phyloP scores from a whole-genome alignment of 2,329 filamentous ascomycete species.

The Kalmusia sp. region DNA sequence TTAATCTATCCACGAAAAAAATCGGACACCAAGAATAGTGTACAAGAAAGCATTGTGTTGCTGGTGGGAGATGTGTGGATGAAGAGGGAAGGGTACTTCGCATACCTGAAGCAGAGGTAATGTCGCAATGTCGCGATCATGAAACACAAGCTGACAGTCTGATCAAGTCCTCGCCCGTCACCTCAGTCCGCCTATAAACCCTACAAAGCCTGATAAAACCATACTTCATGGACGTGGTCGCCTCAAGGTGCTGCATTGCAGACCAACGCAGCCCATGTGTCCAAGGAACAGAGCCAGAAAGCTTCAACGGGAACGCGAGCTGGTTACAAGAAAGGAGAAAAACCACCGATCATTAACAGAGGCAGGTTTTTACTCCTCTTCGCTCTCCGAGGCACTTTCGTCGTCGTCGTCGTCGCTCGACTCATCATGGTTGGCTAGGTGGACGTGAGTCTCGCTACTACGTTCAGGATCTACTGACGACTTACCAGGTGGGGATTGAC shows the following conservation, averaged over 20 bases:
- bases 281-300: too few relatives aligned
- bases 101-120: neutral
- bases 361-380: slow-evolving; percentile 47
- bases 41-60: slow-evolving; percentile 18
- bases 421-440: slow-evolving; percentile 46
- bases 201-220: too few relatives aligned
- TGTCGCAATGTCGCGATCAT: neutral
- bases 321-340: slow-evolving; percentile 7
- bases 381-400: slow-evolving; percentile 59
- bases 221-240: too few relatives aligned
- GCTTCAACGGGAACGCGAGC: too few relatives aligned
- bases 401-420: slow-evolving; percentile 58
- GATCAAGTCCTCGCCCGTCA: neutral
- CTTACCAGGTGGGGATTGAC: slow-evolving; percentile 51
- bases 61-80: neutral
- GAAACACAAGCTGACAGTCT: slow-evolving; percentile 1
- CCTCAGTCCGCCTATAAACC: too few relatives aligned
- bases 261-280: neutral
- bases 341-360: neutral
- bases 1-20: slow-evolving; percentile 25
- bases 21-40: slow-evolving; percentile 17
- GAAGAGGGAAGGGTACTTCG: slow-evolving; percentile 1
- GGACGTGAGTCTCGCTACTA: slow-evolving; percentile 2
- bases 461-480: slow-evolving; percentile 16
- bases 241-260: neutral